Base-by-base conservation (phyloP, 768 basidiomycete genomes). In the button mushroom (Agaricus bisporus) region DNA sequence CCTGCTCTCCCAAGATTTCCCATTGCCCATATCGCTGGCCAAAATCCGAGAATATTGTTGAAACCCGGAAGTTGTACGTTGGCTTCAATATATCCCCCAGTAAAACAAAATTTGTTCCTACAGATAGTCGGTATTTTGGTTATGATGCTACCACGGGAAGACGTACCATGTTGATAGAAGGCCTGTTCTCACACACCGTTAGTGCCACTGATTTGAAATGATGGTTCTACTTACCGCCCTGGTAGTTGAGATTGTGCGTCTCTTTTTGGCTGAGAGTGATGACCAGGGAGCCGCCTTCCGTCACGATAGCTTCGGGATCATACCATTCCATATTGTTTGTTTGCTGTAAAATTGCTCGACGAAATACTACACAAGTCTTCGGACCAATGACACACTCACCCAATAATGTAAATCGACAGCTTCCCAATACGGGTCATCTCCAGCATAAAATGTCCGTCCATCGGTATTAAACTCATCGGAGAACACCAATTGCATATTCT, bases 101-200 rank as follows among this genome's bases (percentile, higher is more conserved):
- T 88, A 68, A 92, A 93, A 66, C 89, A 95, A 56, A 95, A 86
- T 68, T 93, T 91, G 68, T 93, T 93, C 88, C 81, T 81, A 32
- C 11, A 1, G 2, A 32, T 11, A 32, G 11, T 32, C 32, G 11
- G 32, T 1, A 8, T 32, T 26, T 26, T n/a, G n/a, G 22, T 8
- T 29, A 18, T 20, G 17, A 32, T 11, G 32, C n/a, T 6, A 41
- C 8, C 17, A 41, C 5, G 49, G 41, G 22, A 14, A 51, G 66
- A 72, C 64, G 35, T 39, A 73, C 75, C 75, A 77, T 18, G 73
- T 68, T n/a, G 71, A 64, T 38, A 77, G 44, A 60, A 77, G 62
- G 3, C 74, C 82, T 82, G 70, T 61, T 5, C 18, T 20, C 17
- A 37, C 46, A 48, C 25, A 28, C 17, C 5, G 12, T 41, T 39